phyloP scores from a whole-genome alignment of 495 filamentous ascomycete species.

The Penicillium longicatenatum region DNA sequence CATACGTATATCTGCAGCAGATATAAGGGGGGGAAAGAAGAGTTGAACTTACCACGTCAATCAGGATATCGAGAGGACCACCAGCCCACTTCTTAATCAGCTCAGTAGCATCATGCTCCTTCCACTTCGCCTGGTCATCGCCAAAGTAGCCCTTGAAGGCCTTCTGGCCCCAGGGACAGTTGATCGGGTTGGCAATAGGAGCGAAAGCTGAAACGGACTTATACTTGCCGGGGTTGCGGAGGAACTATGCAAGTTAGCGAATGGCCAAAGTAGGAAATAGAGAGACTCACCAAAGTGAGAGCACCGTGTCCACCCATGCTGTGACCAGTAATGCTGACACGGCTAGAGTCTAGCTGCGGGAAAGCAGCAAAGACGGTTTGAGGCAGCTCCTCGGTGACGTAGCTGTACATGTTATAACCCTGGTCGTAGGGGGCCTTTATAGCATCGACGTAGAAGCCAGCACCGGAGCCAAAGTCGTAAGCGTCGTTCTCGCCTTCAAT shows the following conservation, averaged over 20 bases:
- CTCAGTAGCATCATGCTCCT: conserved; percentile 90
- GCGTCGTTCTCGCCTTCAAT: conserved; percentile 78
- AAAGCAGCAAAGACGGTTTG: conserved; percentile 68
- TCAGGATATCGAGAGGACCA: conserved; percentile 68
- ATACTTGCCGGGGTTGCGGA: conserved; percentile 89
- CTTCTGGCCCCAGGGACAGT: conserved; percentile 94
- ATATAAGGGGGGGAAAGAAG: neutral
- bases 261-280: neutral
- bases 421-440: conserved; percentile 68
- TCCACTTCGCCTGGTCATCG: conserved; percentile 73
- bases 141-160: conserved; percentile 91
- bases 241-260: conserved; percentile 52
- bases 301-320: conserved; percentile 97
- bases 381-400: conserved; percentile 82
- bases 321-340: conserved; percentile 86
- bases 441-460: conserved; percentile 95
- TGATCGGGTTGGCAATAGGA: conserved; percentile 84
- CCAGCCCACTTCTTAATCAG: conserved; percentile 71
- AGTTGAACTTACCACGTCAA: conserved; percentile 69
- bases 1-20: neutral
- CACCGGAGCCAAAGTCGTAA: conserved; percentile 89
- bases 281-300: conserved; percentile 66
- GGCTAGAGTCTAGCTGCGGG: conserved; percentile 61
- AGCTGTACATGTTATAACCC: conserved; percentile 91
- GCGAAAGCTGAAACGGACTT: conserved; percentile 86